phyloP scores from a whole-genome alignment of 257 asterid genomes.

The Solanum medicagineum region DNA sequence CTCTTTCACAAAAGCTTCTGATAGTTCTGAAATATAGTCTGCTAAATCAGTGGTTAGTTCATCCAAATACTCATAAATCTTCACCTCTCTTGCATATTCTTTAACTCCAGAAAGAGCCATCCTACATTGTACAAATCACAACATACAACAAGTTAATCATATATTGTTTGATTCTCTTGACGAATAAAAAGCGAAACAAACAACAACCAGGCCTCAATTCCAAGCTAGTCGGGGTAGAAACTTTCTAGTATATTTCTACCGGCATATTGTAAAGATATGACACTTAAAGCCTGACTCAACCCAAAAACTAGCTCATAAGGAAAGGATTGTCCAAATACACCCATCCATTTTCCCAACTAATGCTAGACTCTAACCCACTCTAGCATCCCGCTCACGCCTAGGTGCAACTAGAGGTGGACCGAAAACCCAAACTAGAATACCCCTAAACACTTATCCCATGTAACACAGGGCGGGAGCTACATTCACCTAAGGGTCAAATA shows the following conservation, averaged over 20 bases:
- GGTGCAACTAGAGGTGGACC: too few species aligned
- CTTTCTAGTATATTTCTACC: not conserved
- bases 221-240: not conserved
- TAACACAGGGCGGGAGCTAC: too few species aligned
- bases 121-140: conserved; percentile 14
- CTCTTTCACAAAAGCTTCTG: conserved; percentile 77
- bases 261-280: not conserved
- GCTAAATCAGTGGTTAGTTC: conserved; percentile 66
- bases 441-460: too few species aligned
- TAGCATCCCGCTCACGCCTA: not conserved
- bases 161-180: conserved; percentile 1
- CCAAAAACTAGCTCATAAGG: not conserved
- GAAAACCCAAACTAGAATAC: too few species aligned
- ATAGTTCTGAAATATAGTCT: conserved; percentile 74
- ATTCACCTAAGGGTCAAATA: too few species aligned
- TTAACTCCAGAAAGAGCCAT: conserved; percentile 50
- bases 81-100: conserved; percentile 50
- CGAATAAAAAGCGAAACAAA: conserved; percentile 14
- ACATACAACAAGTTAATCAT: not conserved
- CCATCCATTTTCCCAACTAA: not conserved
- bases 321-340: not conserved
- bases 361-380: not conserved
- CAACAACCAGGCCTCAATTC: not conserved
- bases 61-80: conserved; percentile 51
- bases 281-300: not conserved